Conservation (phyloP, 1,139 yeast species). For the Suhomyces atakaporum region DNA sequence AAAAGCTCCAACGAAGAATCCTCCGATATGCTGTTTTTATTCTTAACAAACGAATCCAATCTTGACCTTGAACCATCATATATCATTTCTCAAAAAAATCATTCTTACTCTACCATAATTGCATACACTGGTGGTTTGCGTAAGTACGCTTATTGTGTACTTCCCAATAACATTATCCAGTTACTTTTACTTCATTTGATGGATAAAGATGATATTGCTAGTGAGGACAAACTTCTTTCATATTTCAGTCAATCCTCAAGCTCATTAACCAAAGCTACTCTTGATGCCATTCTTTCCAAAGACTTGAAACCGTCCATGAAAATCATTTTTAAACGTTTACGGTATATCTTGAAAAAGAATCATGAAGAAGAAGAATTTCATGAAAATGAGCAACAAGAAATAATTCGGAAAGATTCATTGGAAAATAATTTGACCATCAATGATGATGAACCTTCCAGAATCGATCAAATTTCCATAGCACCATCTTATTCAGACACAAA, state of each 20-base stretch:
- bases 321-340: slow-evolving; percentile 47
- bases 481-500: slow-evolving; percentile 7
- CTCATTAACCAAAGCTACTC: slow-evolving; percentile 25
- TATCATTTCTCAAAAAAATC: slow-evolving; percentile 33
- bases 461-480: slow-evolving; percentile 1
- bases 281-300: slow-evolving; percentile 44
- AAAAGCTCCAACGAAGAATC: slow-evolving; percentile 13
- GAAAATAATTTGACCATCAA: slow-evolving; percentile 2
- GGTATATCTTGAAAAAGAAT: slow-evolving; percentile 42
- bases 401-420: slow-evolving; percentile 8
- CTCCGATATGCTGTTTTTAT: slow-evolving; percentile 16
- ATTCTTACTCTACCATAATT: slow-evolving; percentile 31
- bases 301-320: slow-evolving; percentile 50
- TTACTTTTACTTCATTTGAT: slow-evolving; percentile 28
- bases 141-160: slow-evolving; percentile 41
- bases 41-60: slow-evolving; percentile 13
- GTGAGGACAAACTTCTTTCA: slow-evolving; percentile 8
- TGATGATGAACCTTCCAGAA: slow-evolving; percentile 2
- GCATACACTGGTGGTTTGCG: slow-evolving; percentile 47
- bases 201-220: slow-evolving; percentile 20
- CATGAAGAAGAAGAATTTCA: slow-evolving; percentile 18
- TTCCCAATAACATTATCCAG: slow-evolving; percentile 38
- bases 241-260: slow-evolving; percentile 20
- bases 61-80: slow-evolving; percentile 34
- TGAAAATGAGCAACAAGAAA: slow-evolving; percentile 8